Evolutionary conservation across 164 flowering plant genomes (phyloP), one percentile per base, ranked within the genome.

Genomic region (Chloranthus sessilifolius): DNA sequence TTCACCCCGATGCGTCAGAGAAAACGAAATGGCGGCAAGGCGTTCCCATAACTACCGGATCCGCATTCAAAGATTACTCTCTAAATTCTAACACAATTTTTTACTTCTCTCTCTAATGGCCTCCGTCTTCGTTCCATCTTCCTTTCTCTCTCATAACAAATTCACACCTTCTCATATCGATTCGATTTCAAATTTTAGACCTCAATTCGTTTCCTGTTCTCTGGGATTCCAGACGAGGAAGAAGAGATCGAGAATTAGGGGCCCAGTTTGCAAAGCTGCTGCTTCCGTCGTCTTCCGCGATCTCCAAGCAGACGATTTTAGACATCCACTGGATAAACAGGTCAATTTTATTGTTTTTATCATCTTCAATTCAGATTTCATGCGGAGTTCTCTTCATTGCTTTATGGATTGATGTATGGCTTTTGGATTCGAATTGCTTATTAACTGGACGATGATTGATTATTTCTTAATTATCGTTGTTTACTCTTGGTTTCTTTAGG

Each of bases 261-360:
- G 38, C 56, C 40, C 40, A 11, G 35, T 40, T 33, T 50, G 52
- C 53, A 47, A 50, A 15, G 57, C 60, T 33, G 27, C 42, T 7
- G 39, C 57, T 3, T 29, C 69, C 9, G 53, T 69, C 29, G 60
- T 48, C 3, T 69, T 69, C 26, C 66, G 60, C 5, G 43, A 69
- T 45, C 73, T 69, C 25, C 56, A 60, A 33, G 69, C 73, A 3
- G 69, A 69, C 45, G 73, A 69, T 54, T 64, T 69, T 36, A 61
- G 66, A 16, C 73, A 69, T 33, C 66, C 69, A 15, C 73, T 69
- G 33, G 69, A 69, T 31, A 64, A 64, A 39, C 73, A 69, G 66
- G 73, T 68, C 17, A 31, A 12, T 21, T 5, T 4, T 9, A 26
- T 29, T 1, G 6, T 36, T 9, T 26, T 11, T 12, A n/a, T n/a